Evolutionary conservation across 225 moss, liverwort and hornwort genomes (phyloP), one percentile per base, ranked within the genome.

Genomic region (Antitrichia curtipendula): DNA sequence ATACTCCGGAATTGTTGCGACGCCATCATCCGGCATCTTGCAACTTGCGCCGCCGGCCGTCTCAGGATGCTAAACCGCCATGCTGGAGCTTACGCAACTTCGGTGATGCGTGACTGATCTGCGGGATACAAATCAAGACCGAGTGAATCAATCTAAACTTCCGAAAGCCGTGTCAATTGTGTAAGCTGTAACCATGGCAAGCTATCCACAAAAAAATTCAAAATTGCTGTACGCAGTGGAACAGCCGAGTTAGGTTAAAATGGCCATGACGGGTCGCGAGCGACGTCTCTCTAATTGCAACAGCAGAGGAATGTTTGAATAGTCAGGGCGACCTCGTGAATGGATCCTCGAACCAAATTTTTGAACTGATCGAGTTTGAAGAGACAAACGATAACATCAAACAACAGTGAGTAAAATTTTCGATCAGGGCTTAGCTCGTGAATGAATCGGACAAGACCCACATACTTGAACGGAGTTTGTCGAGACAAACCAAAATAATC

Each of bases 11-110:
- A 56, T 71, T 70, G 50, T n/a, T 81, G 64, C 43, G 38, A 9
- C 85, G 40, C 43, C 89, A 85, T 77, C 80, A 17, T 59, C 64
- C 83, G 82, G 85, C 91, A 91, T 91, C 89, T 75, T 91, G 82
- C 87, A 86, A 77, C 49, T 75, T 21, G 68, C 64, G 34, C 72
- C 71, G 75, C 65, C 52, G 40, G 47, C 85, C 17, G 52, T 63
- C 61, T 60, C 38, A 34, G 50, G 40, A 27, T 41, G 47, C 84
- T 86, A 86, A 25, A 41, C 86, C 73, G 73, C 24, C 90, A 88
- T 84, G 23, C 82, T 88, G 81, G 5, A n/a, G 70, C 38, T 82
- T 23, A 63, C 61, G 60, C 15, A 56, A 75, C 76, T 64, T 31
- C 27, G 34, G 49, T 56, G 59, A 36, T 23, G 66, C 58, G 62